Evolutionary conservation across 495 filamentous ascomycete species (phyloP).

Genomic region (Lentithecium fluviatile): DNA sequence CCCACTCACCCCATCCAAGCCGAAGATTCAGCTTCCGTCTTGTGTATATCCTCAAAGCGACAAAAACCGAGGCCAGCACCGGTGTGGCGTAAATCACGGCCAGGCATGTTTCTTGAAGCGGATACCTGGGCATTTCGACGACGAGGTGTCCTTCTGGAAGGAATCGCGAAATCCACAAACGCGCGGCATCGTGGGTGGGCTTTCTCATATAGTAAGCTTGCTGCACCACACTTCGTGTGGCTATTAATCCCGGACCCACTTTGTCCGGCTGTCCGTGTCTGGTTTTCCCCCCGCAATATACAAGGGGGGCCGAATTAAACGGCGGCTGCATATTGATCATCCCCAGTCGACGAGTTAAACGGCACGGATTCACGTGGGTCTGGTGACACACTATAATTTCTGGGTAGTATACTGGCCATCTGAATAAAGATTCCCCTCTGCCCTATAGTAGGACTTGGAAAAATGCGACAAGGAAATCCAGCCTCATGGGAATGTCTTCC

Average conservation of each 20-base stretch:
- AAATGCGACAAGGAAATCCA: conserved; percentile 5
- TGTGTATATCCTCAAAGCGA: conserved; percentile 34
- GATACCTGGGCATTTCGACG: conserved; percentile 29
- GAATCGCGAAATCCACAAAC: conserved; percentile 23
- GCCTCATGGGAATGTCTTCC: conserved; percentile 14
- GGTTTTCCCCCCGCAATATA: conserved; percentile 32
- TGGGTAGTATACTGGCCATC: conserved; percentile 12
- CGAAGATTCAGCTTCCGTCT: conserved; percentile 32
- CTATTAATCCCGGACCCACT: conserved; percentile 27
- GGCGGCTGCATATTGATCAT: conserved; percentile 32
- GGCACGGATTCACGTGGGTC: conserved; percentile 23
- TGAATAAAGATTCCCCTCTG: conserved; percentile 18
- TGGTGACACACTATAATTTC: conserved; percentile 31
- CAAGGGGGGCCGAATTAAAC: conserved; percentile 31
- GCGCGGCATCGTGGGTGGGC: conserved; percentile 26
- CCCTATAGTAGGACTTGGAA: conserved; percentile 24
- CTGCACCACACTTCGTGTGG: conserved; percentile 22
- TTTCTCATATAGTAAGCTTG: conserved; percentile 27
- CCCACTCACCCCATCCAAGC: conserved; percentile 30
- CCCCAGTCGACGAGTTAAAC: conserved; percentile 22
- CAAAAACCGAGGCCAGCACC: conserved; percentile 25
- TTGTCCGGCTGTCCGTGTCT: conserved; percentile 25
- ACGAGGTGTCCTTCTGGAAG: conserved; percentile 6
- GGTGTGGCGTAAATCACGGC: conserved; percentile 31
- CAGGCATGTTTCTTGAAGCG: conserved; percentile 32